Base-by-base conservation (phyloP, 202 grass and related monocot genomes). In the Hordeum pubiflorum region DNA sequence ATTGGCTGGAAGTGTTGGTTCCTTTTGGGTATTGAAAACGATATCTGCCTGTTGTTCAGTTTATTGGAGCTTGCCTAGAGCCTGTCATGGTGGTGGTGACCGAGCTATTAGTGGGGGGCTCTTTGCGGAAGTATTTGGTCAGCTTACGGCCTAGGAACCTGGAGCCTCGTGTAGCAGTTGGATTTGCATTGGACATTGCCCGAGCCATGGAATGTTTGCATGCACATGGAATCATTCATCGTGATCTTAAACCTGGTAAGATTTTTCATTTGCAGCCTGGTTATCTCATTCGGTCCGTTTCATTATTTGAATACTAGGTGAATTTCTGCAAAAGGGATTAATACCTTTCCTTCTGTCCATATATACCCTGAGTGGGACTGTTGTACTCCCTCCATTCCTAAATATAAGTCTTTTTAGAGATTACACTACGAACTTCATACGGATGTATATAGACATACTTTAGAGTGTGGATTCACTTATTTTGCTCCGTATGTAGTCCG, bases 181-280 rank as follows among this genome's bases (percentile, higher is more conserved):
- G 87, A 24, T 99, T 96, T 85, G 92, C 92, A 31, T 81, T 99
- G 87, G 96, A 99, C 83, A 84, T 99, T 75, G 86, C 90, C 37
- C 88, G 89, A 73, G 92, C 96, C 40, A 99, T 99, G 96, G 96
- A 99, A 71, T 99, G 87, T 77, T 91, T 99, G 68, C 96, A 96
- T 83, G 91, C 96, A 39, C 96, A 99, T 33, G 96, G 92, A 68
- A 99, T 99, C 78, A 99, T 99, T 91, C 96, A 99, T 87, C 96
- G 96, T 86, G 96, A 99, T 88, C 83, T 99, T 61, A 99, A 99
- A 86, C 96, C 96, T 74, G 91, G 96, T 99, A 99, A 85, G 73
- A 78, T 18, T 63, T 67, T 39, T 24, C 12, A 57, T 67, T 75
- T 55, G 15, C 6, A 52, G 60, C 43, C 63, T 60, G 20, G n/a